phyloP scores from a whole-genome alignment of 495 filamentous ascomycete genomes.

The Peziza echinospora region DNA sequence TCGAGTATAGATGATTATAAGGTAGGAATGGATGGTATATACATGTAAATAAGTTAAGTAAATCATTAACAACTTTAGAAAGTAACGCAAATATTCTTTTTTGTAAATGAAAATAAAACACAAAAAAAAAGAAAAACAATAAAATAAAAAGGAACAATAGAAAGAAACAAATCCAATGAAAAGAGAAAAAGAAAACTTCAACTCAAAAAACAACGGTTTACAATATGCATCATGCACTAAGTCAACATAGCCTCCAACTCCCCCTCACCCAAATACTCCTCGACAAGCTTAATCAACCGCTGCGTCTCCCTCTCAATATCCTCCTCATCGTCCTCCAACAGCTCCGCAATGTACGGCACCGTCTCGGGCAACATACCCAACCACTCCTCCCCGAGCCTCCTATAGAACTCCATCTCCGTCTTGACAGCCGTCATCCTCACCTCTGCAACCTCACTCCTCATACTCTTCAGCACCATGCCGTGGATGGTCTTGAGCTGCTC shows the following conservation, averaged over 20 bases:
- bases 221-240: constrained; percentile 27
- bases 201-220: too few relatives aligned
- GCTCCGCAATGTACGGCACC: constrained; percentile 77
- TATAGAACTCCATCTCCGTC: constrained; percentile 55
- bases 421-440: constrained; percentile 58
- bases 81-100: too few relatives aligned
- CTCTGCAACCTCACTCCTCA: constrained; percentile 43
- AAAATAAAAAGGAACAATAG: too few relatives aligned
- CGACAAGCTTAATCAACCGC: constrained; percentile 70
- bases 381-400: constrained; percentile 77
- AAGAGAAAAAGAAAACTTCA: too few relatives aligned
- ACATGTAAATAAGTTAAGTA: too few relatives aligned
- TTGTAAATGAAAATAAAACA: too few relatives aligned
- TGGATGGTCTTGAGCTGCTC: constrained; percentile 85
- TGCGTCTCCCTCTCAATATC: constrained; percentile 68
- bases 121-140: too few relatives aligned
- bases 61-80: too few relatives aligned
- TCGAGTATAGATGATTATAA: too few relatives aligned
- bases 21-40: too few relatives aligned
- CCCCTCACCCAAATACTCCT: constrained; percentile 65
- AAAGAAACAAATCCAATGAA: too few relatives aligned
- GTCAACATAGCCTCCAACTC: constrained; percentile 69
- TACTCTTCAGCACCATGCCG: constrained; percentile 43
- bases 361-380: constrained; percentile 74
- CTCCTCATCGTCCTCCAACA: constrained; percentile 92